A percentile compares a stretch with the other conserved stretches of the same genome.
phyloP scores from a whole-genome alignment of 257 asterid genomes.

The Forsythia viridissima region DNA sequence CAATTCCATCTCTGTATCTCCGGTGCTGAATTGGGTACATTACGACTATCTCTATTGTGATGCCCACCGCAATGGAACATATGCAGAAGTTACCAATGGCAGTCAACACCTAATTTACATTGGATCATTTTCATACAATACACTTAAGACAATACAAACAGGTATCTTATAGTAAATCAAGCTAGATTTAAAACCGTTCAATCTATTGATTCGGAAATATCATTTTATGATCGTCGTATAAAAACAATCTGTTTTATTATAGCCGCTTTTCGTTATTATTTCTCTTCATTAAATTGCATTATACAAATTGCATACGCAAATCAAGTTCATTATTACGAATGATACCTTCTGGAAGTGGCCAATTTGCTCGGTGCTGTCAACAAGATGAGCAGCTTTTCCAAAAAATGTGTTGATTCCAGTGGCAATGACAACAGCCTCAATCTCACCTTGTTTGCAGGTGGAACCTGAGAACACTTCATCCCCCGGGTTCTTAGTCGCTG shows the following conservation, averaged over 20 bases:
- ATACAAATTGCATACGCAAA: not conserved
- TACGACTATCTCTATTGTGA: constrained; percentile 62
- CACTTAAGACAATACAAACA: too few relatives aligned
- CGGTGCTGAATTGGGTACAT: constrained; percentile 61
- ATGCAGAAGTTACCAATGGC: constrained; percentile 88
- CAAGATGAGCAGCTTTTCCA: constrained; percentile 67
- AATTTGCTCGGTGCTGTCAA: constrained; percentile 52
- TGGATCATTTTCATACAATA: not conserved
- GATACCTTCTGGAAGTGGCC: constrained; percentile 60
- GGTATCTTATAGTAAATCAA: too few relatives aligned
- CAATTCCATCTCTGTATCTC: constrained; percentile 56
- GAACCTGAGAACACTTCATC: constrained; percentile 59
- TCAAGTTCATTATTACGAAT: not conserved
- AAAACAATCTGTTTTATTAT: too few relatives aligned
- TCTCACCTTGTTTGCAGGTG: constrained; percentile 62
- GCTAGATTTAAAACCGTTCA: too few relatives aligned
- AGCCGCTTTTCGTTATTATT: too few relatives aligned
- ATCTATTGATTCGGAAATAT: too few relatives aligned
- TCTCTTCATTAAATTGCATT: not conserved
- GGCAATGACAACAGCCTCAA: constrained; percentile 62
- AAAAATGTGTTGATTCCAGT: constrained; percentile 60
- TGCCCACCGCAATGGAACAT: constrained; percentile 66
- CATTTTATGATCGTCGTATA: too few relatives aligned
- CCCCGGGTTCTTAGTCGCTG: constrained; percentile 51
- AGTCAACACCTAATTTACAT: constrained; percentile 57